Base-by-base conservation (phyloP, 768 basidiomycete genomes). In the Termitomyces sp. region DNA sequence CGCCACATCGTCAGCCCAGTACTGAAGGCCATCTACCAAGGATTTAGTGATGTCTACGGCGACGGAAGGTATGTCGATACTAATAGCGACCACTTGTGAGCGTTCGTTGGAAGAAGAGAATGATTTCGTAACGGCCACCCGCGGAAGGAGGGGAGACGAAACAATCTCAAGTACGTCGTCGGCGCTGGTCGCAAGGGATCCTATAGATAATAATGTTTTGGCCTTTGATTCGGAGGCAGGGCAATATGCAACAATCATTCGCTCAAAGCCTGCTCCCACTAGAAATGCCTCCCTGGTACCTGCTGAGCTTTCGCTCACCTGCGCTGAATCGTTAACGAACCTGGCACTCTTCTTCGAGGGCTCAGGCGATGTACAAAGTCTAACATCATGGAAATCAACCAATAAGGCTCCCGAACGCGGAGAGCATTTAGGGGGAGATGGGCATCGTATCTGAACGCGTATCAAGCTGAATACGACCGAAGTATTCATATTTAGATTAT, bases 1-100 rank as follows among this genome's bases (percentile, higher is more conserved):
- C n/a, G 85, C 74, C 27, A 86, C 68, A 66, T 98, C 95, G 66
- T 99, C 97, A 7, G 86, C 87, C 79, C 89, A 92, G 65, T 87
- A 88, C 69, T 98, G 94, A 17, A 98, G 68, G 12, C 83, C 82
- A 66, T 98, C 92, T 8, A 95, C 70, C 2, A 75, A 59, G 5
- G 72, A 65, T 68, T 98, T 96, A 10, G 82, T 77, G 47, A 93
- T 63, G 38, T 82, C 73, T 11, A 80, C 68, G 63, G 82, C 73
- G n/a, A 89, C 69, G 4, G 86, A 85, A 14, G 93, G 92, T 14
- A 95, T 68, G 41, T 76, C 71, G 6, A 78, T 38, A 49, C 63
- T 71, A 35, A 78, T 52, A 1, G 71, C 71, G 14, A 68, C 54
- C 27, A 68, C 59, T 17, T 69, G 54, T 37, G 50, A 23, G 16